These are phyloP conservation scores for Parsonsia alboflavescens DNA, from an alignment of 257 asterid genomes.

Conservation along the genomic window DNA sequence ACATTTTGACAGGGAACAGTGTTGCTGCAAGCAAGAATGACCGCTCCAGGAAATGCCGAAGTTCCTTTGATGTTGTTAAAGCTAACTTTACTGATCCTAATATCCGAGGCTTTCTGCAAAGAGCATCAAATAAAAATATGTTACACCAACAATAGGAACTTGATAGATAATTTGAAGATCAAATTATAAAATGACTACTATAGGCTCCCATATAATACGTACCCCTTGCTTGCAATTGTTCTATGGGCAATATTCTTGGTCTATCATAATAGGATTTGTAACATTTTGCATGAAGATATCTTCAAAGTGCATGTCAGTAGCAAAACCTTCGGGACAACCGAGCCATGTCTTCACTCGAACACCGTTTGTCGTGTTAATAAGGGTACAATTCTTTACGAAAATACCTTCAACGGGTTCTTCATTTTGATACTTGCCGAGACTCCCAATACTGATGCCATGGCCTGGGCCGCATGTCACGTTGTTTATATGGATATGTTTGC, in stretches of 20 bases:
- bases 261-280: constrained; percentile 3
- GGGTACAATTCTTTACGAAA: constrained; percentile 9
- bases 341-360: constrained; percentile 15
- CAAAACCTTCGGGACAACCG: not conserved
- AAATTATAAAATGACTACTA: too few species aligned
- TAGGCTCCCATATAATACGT: not conserved
- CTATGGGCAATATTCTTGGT: constrained; percentile 14
- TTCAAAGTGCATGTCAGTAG: not conserved
- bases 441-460: constrained; percentile 16
- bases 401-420: constrained; percentile 7
- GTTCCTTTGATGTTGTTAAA: constrained; percentile 32
- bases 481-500: not conserved
- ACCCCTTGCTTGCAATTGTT: not conserved
- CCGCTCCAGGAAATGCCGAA: constrained; percentile 22
- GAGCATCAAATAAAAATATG: not conserved
- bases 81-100: constrained; percentile 34
- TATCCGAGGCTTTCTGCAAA: constrained; percentile 23
- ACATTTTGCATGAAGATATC: constrained; percentile 10
- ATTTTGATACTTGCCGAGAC: constrained; percentile 5
- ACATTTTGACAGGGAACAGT: constrained; percentile 33
- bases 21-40: constrained; percentile 29
- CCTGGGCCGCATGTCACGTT: constrained; percentile 3
- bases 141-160: too few species aligned
- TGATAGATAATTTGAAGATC: too few species aligned
- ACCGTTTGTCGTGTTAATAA: constrained; percentile 8